Evolutionary conservation across 2,329 filamentous ascomycete genomes (phyloP).

Genomic region (Exophiala bonariae): DNA sequence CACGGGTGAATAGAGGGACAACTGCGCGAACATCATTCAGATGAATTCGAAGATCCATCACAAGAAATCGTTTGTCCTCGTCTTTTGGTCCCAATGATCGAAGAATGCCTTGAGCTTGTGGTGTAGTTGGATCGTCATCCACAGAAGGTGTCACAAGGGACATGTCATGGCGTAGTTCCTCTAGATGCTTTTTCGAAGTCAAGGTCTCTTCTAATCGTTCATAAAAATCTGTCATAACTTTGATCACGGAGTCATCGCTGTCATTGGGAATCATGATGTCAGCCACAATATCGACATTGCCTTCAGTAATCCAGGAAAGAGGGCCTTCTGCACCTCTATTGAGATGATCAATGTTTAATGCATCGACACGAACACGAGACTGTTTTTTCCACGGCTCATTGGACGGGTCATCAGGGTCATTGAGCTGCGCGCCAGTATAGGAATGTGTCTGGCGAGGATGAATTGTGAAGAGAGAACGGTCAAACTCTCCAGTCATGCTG

Average conservation of each 20-base stretch:
- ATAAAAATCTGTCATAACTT: slow-evolving; percentile 96
- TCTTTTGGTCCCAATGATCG: slow-evolving; percentile 18
- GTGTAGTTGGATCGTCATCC: slow-evolving; percentile 17
- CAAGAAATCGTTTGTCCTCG: slow-evolving; percentile 74
- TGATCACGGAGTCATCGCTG: slow-evolving; percentile 81
- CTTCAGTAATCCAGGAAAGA: slow-evolving; percentile 97
- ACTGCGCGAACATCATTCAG: slow-evolving; percentile 92
- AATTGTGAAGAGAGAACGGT: slow-evolving; percentile 95
- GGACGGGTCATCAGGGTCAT: slow-evolving; percentile 44
- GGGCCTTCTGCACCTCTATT: slow-evolving; percentile 91
- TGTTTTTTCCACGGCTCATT: slow-evolving; percentile 91
- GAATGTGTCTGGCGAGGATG: slow-evolving; percentile 90
- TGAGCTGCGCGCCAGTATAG: slow-evolving; percentile 64
- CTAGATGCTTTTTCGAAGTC: slow-evolving; percentile 21
- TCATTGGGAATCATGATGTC: slow-evolving; percentile 94
- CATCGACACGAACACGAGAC: slow-evolving; percentile 87
- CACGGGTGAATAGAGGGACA: slow-evolving; percentile 86
- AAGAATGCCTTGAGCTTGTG: neutral
- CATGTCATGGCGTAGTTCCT: slow-evolving; percentile 10
- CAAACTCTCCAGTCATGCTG: slow-evolving; percentile 93
- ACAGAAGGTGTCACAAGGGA: slow-evolving; percentile 6
- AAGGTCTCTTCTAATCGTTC: slow-evolving; percentile 78
- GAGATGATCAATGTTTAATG: slow-evolving; percentile 90
- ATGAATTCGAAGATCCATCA: slow-evolving; percentile 93
- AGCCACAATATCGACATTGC: slow-evolving; percentile 92